Conservation (phyloP, 192 early-diverging fungal species). For the Gaertneriomyces sp. region DNA sequence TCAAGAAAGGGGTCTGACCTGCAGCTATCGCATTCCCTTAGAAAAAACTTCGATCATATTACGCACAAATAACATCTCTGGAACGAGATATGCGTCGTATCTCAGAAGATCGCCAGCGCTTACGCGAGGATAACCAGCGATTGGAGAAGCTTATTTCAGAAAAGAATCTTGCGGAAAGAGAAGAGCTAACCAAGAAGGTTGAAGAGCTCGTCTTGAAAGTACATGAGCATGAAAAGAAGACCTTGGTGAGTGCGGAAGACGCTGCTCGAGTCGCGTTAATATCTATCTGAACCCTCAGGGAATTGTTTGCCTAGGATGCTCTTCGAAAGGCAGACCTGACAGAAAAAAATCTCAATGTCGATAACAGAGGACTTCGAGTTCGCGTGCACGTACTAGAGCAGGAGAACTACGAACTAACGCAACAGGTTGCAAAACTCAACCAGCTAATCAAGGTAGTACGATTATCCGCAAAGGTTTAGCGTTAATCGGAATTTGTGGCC, state of each 20-base stretch:
- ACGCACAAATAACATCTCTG: constrained; percentile 40
- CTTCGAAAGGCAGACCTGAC: constrained; percentile 37
- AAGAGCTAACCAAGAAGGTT: constrained; percentile 30
- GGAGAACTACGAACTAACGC: constrained; percentile 40
- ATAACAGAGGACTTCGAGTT: constrained; percentile 45
- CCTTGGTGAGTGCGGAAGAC: constrained; percentile 25
- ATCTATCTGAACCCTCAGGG: background rate
- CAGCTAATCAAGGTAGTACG: constrained; percentile 37
- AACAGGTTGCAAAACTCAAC: constrained; percentile 37
- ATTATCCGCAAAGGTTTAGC: constrained; percentile 1
- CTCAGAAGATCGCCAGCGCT: constrained; percentile 40
- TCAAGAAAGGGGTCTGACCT: background rate
- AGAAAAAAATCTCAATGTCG: constrained; percentile 48
- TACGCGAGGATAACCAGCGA: constrained; percentile 34
- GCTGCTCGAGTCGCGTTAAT: background rate
- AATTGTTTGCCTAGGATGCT: constrained; percentile 42
- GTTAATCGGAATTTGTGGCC: constrained; percentile 1
- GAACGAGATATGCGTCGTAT: constrained; percentile 41
- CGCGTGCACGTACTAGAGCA: constrained; percentile 43
- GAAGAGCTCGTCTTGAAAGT: constrained; percentile 22
- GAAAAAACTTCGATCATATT: constrained; percentile 50
- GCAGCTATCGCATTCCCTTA: background rate
- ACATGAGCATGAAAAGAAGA: constrained; percentile 18
- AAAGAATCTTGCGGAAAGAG: constrained; percentile 34
- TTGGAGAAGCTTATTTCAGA: constrained; percentile 40